Evolutionary conservation across 352 stramenopile genomes (phyloP).

Genomic region (Phytophthora kernoviae): DNA sequence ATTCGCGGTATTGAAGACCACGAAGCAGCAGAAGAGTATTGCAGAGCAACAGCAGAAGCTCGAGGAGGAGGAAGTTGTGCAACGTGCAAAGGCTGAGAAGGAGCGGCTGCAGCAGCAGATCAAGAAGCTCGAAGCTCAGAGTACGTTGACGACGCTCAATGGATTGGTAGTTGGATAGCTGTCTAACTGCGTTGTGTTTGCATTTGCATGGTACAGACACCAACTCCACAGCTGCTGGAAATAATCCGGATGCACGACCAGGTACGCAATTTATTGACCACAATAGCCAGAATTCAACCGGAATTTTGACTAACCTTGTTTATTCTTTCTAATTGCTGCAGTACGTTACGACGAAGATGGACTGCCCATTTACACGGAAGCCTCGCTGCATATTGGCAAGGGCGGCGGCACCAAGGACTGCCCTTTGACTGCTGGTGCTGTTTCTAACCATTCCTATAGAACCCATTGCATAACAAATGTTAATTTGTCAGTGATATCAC

Average conservation of each 20-base stretch:
- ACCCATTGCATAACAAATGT: slow-evolving; percentile 10
- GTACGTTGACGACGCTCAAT: slow-evolving; percentile 38
- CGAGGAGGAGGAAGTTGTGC: slow-evolving; percentile 48
- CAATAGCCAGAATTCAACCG: not conserved
- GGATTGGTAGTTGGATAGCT: not conserved
- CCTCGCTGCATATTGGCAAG: slow-evolving; percentile 81
- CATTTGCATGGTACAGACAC: slow-evolving; percentile 54
- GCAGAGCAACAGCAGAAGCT: slow-evolving; percentile 59
- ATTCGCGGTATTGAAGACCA: slow-evolving; percentile 74
- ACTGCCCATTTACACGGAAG: slow-evolving; percentile 87
- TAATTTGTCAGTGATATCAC: too few relatives aligned
- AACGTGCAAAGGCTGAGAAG: slow-evolving; percentile 60
- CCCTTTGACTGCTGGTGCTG: slow-evolving; percentile 93
- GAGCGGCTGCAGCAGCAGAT: slow-evolving; percentile 77
- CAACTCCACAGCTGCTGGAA: slow-evolving; percentile 65
- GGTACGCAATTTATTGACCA: slow-evolving; percentile 37
- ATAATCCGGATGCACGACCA: slow-evolving; percentile 76
- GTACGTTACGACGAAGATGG: slow-evolving; percentile 88
- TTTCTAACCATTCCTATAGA: slow-evolving; percentile 51
- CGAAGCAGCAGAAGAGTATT: slow-evolving; percentile 73
- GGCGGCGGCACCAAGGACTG: slow-evolving; percentile 86
- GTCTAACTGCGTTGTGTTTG: slow-evolving; percentile 11
- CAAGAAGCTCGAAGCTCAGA: slow-evolving; percentile 81
- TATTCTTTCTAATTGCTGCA: slow-evolving; percentile 17
- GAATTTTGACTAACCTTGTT: not conserved